phyloP scores from a whole-genome alignment of 2,329 filamentous ascomycete genomes.

The Fusarium sp. region DNA sequence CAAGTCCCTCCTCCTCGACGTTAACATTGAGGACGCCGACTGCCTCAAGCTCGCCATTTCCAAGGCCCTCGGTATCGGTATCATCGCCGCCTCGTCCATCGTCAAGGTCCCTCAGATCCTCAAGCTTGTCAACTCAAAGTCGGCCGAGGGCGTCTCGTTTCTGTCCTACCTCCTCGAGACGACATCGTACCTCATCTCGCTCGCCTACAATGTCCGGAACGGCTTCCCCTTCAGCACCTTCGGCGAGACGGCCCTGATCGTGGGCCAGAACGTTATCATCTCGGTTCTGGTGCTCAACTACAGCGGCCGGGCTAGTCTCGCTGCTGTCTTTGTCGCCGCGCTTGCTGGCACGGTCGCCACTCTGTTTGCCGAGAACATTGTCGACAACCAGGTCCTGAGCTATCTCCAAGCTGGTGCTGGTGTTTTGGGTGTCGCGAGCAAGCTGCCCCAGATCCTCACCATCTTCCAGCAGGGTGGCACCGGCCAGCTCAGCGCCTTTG shows the following conservation, averaged over 20 bases:
- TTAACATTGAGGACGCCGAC: constrained; percentile 79
- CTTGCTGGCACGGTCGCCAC: constrained; percentile 77
- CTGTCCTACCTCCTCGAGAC: constrained; percentile 95
- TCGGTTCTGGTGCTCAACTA: constrained; percentile 88
- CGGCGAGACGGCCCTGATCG: constrained; percentile 92
- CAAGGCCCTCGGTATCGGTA: constrained; percentile 92
- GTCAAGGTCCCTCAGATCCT: constrained; percentile 98
- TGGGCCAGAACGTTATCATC: constrained; percentile 92
- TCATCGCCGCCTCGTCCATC: constrained; percentile 88
- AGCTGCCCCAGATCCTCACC: constrained; percentile 91
- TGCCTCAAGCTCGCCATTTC: constrained; percentile 92
- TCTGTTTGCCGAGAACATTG: constrained; percentile 74
- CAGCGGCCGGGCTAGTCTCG: constrained; percentile 73
- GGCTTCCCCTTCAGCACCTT: constrained; percentile 96
- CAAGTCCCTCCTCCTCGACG: constrained; percentile 83
- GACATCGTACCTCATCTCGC: constrained; percentile 83
- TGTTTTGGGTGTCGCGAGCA: constrained; percentile 85
- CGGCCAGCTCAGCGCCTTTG: constrained; percentile 95
- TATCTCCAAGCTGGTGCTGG: constrained; percentile 89
- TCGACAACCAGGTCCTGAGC: constrained; percentile 75
- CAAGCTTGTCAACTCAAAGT: constrained; percentile 86
- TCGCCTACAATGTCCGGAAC: constrained; percentile 92
- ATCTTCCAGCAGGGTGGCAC: constrained; percentile 89
- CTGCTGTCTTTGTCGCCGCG: constrained; percentile 82
- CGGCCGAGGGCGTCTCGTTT: constrained; percentile 87